Percentiles rank a stretch among this genome's conserved stretches.
Conservation (phyloP, 371 early-diverging fungal genomes). For the Mucor plumbeus region DNA sequence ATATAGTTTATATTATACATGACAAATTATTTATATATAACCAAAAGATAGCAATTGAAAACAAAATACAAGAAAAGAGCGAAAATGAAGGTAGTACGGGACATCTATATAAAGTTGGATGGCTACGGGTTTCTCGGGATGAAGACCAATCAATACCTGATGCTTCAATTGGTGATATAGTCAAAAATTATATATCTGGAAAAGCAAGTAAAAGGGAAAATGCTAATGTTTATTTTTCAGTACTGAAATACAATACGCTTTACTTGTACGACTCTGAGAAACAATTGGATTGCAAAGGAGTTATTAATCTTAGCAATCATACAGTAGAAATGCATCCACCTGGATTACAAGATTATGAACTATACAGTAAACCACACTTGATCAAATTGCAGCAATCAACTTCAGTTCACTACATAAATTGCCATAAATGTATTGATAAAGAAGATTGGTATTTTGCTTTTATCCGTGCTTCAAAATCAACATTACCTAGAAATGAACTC, state of each 20-base stretch:
- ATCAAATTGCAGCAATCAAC: constrained; percentile 48
- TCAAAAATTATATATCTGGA: constrained; percentile 43
- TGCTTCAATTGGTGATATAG: constrained; percentile 44
- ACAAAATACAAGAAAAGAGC: not conserved
- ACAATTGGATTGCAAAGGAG: constrained; percentile 79
- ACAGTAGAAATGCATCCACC: constrained; percentile 69
- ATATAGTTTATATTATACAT: constrained; percentile 2
- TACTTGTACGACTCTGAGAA: constrained; percentile 86
- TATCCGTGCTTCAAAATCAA: constrained; percentile 48
- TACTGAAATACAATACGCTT: constrained; percentile 79
- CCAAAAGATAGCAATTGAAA: not conserved
- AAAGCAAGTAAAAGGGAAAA: constrained; percentile 32
- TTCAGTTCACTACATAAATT: constrained; percentile 57
- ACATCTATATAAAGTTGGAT: constrained; percentile 54
- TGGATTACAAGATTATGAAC: constrained; percentile 62
- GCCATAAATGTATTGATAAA: constrained; percentile 73
- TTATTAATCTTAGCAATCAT: constrained; percentile 71
- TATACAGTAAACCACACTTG: constrained; percentile 59
- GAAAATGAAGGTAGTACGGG: constrained; percentile 2
- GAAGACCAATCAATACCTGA: constrained; percentile 31
- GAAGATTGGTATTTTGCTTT: constrained; percentile 88
- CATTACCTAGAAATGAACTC: not conserved
- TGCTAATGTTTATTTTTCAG: constrained; percentile 73
- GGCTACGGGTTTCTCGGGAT: constrained; percentile 52
- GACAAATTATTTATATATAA: not conserved